Percentiles rank a stretch among this genome's conserved stretches.
These are phyloP conservation scores for Borealophlyctis nickersoniae DNA, from an alignment of 192 early-diverging fungal species.

Conservation along the genomic window DNA sequence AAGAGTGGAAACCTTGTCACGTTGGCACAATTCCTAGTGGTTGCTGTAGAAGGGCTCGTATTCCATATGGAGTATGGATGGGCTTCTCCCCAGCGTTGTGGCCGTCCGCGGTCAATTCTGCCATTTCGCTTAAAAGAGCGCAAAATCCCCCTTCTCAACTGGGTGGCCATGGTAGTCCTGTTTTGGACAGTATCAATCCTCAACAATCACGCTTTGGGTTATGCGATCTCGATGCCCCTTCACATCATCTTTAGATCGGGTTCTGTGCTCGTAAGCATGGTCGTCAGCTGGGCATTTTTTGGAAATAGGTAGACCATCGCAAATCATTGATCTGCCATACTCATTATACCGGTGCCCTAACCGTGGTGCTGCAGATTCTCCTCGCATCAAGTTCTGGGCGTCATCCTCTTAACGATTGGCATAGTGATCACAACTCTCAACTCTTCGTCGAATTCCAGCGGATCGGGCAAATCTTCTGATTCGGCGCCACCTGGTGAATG, in stretches of 20 bases:
- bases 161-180: slow-evolving; percentile 72
- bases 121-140: slow-evolving; percentile 28
- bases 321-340: not conserved
- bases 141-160: slow-evolving; percentile 65
- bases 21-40: slow-evolving; percentile 75
- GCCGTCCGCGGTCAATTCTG: slow-evolving; percentile 2
- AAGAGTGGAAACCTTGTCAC: slow-evolving; percentile 77
- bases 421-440: slow-evolving; percentile 69
- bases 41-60: slow-evolving; percentile 66
- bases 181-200: slow-evolving; percentile 77
- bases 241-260: slow-evolving; percentile 90
- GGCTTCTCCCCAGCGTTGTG: not conserved
- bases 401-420: slow-evolving; percentile 74
- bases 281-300: slow-evolving; percentile 49
- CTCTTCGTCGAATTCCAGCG: not conserved
- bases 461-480: not conserved
- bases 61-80: slow-evolving; percentile 54
- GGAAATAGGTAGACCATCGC: slow-evolving; percentile 53
- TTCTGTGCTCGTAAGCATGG: slow-evolving; percentile 80
- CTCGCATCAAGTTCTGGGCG: slow-evolving; percentile 49
- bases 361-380: slow-evolving; percentile 35
- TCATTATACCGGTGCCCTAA: slow-evolving; percentile 5
- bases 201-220: slow-evolving; percentile 80
- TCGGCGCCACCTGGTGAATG: slow-evolving; percentile 38
- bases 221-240: slow-evolving; percentile 77